Base-by-base conservation (phyloP, 257 asterid species). In the Ehretia macrophylla region DNA sequence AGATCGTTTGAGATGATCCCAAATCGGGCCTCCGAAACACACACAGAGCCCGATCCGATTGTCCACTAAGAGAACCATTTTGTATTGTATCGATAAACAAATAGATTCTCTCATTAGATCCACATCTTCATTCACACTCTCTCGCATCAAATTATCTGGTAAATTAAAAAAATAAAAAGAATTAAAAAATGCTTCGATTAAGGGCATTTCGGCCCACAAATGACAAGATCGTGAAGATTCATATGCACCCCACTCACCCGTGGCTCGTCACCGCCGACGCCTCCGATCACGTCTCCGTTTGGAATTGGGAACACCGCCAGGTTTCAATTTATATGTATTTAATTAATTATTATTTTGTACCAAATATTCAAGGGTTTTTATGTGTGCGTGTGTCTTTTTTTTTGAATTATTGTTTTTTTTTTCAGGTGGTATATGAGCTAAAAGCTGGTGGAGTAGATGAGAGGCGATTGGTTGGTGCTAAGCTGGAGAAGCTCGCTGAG, bases 261-360 rank as follows among this genome's bases (percentile, higher is more conserved):
- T 93, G 99, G 99, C 87, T 93, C 21, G 97, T 93, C 39, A 93
- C 97, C 0, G 80, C 99, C 62, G 99, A 93, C 73, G 95, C 96
- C 14, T 86, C 99, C 51, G 99, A 93, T 85, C 97, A 93, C 62
- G 99, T 93, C 51, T 93, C 99, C 68, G 97, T 93, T 54, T 93
- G 99, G 99, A 93, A 93, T 75, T 93, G 99, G 99, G 97, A 93
- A 22, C 95, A 93, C 69, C 95, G 95, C 22, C 99, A 93, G 97
- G 99, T 93, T 64, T 32, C 14, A 10, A 21, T 38, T 4, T n/a
- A 27, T 55, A 6, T 5, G 3, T 38, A 32, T 17, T 55, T 27
- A 1, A 11, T 55, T 27, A 1, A 6, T 55, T 19, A 23, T 47
- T 19, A 19, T 56, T 23, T n/a, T 12, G 5, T 17, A 8, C 27